Base-by-base conservation (phyloP, 2,329 filamentous ascomycete genomes). In the Emmonsiellopsis sp. region DNA sequence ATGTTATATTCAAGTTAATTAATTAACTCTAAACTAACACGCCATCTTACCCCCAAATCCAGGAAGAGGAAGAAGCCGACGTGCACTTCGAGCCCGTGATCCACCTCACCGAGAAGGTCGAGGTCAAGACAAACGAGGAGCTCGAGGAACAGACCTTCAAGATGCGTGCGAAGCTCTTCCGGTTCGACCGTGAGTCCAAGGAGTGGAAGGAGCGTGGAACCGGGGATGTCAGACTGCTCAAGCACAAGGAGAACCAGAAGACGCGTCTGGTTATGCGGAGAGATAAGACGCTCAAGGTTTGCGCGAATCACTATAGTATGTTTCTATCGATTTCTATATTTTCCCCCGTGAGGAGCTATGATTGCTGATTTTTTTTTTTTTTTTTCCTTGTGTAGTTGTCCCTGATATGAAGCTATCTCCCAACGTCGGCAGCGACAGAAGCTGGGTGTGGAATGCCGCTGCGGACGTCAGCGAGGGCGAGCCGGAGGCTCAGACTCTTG, bases 181-280 rank as follows among this genome's bases (percentile, higher is more conserved):
- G 91, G 78, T 98, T 97, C 72, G 86, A 95, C 74, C 83, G 87
- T 64, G 89, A 95, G 52, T 83, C 81, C 64, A 86, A 86, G 72
- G 93, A 97, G 79, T 98, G 93, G 93, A 98, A 97, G 82, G 93
- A 98, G 84, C 87, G 93, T 69, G 93, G 93, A 61, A 97, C 93
- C 60, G 93, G 93, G 65, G 92, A 97, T 66, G 91, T 97, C 60
- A 84, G 92, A 68, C 81, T 98, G 73, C 80, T 98, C 70, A 97
- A 96, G 85, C 93, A 98, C 81, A 93, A 90, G 82, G 91, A 96
- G 79, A 96, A 95, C 73, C 84, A 87, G 75, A 97, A 97, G 86
- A 95, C 91, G 55, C 85, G 93, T 65, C 79, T 98, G 65, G 93
- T 98, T 64, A 98, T 98, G 93, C 87, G 93, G 73, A 84, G 93